These are phyloP conservation scores for Russula brevipes DNA, from an alignment of 768 basidiomycete species.

Conservation along the genomic window DNA sequence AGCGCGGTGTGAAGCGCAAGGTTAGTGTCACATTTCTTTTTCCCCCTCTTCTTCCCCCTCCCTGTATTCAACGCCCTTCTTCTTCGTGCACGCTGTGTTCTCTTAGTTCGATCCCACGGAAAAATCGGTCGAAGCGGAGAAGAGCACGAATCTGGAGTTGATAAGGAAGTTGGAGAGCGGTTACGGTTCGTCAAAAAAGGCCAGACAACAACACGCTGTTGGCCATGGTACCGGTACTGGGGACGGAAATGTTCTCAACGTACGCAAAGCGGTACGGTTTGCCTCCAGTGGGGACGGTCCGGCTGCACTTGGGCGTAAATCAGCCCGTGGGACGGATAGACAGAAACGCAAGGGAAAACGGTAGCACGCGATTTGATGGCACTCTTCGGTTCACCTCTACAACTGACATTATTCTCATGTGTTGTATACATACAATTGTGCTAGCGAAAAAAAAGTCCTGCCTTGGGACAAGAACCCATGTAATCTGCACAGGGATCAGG, in stretches of 20 bases:
- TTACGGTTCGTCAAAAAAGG: constrained; percentile 13
- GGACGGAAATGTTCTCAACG: constrained; percentile 19
- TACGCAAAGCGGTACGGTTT: constrained; percentile 27
- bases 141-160: constrained; percentile 66
- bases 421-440: constrained; percentile 5
- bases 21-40: constrained; percentile 36
- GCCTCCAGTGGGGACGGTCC: constrained; percentile 22
- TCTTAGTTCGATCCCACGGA: constrained; percentile 82
- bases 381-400: background rate
- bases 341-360: background rate
- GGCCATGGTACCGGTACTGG: background rate
- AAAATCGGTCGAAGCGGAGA: constrained; percentile 58
- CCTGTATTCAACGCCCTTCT: background rate
- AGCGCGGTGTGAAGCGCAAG: constrained; percentile 88
- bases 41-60: background rate
- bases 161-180: constrained; percentile 55
- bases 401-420: background rate
- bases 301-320: constrained; percentile 19
- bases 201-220: background rate
- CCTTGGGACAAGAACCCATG: background rate
- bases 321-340: background rate
- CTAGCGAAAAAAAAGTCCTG: background rate
- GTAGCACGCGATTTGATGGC: background rate
- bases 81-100: background rate
- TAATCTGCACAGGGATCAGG: background rate